Percentiles rank a stretch among this genome's conserved stretches.
Conservation (phyloP, 2,329 filamentous ascomycete genomes). For the Microdochium nivale region DNA sequence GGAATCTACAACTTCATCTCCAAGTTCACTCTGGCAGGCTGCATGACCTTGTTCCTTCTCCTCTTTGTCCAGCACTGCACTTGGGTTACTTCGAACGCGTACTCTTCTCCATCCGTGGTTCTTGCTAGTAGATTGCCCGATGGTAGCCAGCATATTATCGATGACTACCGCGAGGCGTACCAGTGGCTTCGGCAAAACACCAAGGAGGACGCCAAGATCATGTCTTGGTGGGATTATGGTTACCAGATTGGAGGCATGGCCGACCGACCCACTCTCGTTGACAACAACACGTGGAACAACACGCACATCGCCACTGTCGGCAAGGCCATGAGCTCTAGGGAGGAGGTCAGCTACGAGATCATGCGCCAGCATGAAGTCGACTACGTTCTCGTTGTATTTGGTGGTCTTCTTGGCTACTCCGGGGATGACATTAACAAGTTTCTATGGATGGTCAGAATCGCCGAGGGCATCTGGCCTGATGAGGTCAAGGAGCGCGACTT, state of each 20-base stretch:
- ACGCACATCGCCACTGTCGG: slow-evolving; percentile 98
- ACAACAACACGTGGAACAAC: slow-evolving; percentile 99
- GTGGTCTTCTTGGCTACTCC: slow-evolving; percentile 90
- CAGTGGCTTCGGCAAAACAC: slow-evolving; percentile 99
- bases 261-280: slow-evolving; percentile 89
- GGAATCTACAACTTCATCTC: slow-evolving; percentile 78
- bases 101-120: slow-evolving; percentile 96
- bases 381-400: slow-evolving; percentile 96
- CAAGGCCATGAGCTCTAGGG: slow-evolving; percentile 95
- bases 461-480: slow-evolving; percentile 99
- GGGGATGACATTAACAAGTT: slow-evolving; percentile 99
- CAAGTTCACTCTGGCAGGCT: slow-evolving; percentile 67
- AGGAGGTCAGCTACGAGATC: slow-evolving; percentile 97
- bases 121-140: slow-evolving; percentile 87
- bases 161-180: slow-evolving; percentile 98
- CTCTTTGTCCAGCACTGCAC: slow-evolving; percentile 97
- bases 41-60: slow-evolving; percentile 71
- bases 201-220: slow-evolving; percentile 87
- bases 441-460: slow-evolving; percentile 99
- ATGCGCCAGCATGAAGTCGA: slow-evolving; percentile 98
- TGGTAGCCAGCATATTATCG: slow-evolving; percentile 95
- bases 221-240: slow-evolving; percentile 99
- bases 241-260: slow-evolving; percentile 99
- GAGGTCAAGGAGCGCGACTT: slow-evolving; percentile 96
- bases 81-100: slow-evolving; percentile 98